These are phyloP conservation scores for Polytolypa hystricis DNA, from an alignment of 2,329 filamentous ascomycete species.

Conservation along the genomic window DNA sequence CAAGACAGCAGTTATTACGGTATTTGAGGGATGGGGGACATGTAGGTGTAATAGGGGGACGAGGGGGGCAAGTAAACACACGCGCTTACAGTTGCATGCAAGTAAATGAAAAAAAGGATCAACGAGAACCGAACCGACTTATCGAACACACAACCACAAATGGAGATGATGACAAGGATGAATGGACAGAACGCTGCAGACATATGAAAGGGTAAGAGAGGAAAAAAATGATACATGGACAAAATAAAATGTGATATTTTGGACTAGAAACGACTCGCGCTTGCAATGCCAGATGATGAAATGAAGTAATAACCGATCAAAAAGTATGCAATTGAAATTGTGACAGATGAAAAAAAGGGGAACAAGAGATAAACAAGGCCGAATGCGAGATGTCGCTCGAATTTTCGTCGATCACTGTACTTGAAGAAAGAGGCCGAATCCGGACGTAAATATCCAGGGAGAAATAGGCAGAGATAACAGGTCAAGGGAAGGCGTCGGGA, in stretches of 20 bases:
- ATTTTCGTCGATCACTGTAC: not conserved
- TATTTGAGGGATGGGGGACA: not conserved
- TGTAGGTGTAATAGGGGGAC: not conserved
- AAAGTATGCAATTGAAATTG: slow-evolving; percentile 15
- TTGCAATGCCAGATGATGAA: slow-evolving; percentile 36
- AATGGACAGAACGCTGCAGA: slow-evolving; percentile 14
- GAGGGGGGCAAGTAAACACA: not conserved
- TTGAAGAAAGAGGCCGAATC: not conserved
- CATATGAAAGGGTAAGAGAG: slow-evolving; percentile 13
- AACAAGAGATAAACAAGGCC: not conserved
- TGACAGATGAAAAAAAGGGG: slow-evolving; percentile 22
- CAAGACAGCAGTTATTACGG: slow-evolving; percentile 4
- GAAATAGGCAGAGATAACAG: too few relatives aligned
- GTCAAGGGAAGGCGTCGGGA: too few relatives aligned
- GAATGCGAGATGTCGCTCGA: not conserved
- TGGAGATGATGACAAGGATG: slow-evolving; percentile 3
- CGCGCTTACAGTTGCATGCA: slow-evolving; percentile 4
- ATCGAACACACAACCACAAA: not conserved
- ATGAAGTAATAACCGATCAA: slow-evolving; percentile 12
- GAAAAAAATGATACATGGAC: slow-evolving; percentile 14
- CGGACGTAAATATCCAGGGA: not conserved
- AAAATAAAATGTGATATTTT: slow-evolving; percentile 7
- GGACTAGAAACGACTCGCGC: slow-evolving; percentile 29
- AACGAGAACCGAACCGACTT: slow-evolving; percentile 2
- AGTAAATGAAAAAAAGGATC: not conserved